Conservation (phyloP, 768 basidiomycete species). For the Saitozyma podzolica region DNA sequence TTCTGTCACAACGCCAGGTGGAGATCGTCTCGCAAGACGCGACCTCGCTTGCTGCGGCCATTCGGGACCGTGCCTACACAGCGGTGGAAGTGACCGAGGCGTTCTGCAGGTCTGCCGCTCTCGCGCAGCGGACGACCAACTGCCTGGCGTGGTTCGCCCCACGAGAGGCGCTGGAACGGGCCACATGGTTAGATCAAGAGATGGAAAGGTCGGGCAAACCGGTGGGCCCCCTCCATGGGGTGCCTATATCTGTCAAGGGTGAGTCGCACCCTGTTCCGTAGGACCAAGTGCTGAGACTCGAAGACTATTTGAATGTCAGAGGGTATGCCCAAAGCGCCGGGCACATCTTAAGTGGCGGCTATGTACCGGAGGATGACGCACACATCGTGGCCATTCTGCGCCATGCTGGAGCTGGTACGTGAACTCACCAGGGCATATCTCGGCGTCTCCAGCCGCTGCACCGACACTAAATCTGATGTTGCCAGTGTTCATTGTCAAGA, state of each 20-base stretch:
- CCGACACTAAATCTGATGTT: no score
- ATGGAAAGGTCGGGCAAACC: conserved; percentile 6
- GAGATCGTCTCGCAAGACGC: conserved; percentile 19
- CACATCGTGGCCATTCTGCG: conserved; percentile 8
- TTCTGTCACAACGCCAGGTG: conserved; percentile 8
- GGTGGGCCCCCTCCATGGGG: conserved; percentile 24
- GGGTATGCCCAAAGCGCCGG: conserved; percentile 7
- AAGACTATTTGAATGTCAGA: conserved; percentile 1
- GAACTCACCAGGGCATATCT: background rate
- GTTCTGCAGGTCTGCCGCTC: conserved; percentile 24
- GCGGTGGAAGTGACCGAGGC: conserved; percentile 22
- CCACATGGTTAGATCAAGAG: conserved; percentile 16
- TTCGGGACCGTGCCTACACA: conserved; percentile 12
- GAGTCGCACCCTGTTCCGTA: background rate
- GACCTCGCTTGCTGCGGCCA: conserved; percentile 7
- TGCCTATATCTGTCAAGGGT: conserved; percentile 24
- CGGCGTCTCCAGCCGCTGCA: background rate
- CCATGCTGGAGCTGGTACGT: conserved; percentile 21
- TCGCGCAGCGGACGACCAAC: conserved; percentile 43
- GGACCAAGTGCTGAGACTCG: background rate
- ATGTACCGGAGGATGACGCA: conserved; percentile 5
- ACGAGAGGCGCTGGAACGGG: conserved; percentile 13
- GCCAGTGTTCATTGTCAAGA: conserved; percentile 25
- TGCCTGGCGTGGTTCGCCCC: conserved; percentile 33
- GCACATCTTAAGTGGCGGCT: background rate